Base-by-base conservation (phyloP, 2,329 filamentous ascomycete genomes). In the Pseudovirgaria hyperparasitica region DNA sequence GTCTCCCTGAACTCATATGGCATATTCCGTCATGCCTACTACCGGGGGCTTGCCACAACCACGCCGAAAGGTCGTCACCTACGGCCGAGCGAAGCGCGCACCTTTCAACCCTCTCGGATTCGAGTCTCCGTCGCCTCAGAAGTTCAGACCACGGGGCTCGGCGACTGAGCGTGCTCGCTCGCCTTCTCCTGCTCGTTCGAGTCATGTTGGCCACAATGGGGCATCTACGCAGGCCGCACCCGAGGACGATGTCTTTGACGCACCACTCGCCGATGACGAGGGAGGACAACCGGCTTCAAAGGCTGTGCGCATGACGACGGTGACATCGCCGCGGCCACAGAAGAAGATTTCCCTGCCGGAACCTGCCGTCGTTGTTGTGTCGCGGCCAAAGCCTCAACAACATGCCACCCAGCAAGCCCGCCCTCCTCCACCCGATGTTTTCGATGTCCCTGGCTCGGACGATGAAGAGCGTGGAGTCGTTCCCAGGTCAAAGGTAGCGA, bases 371-470 rank as follows among this genome's bases (percentile, higher is more conserved):
- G 8, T 16, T 7, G 20, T 8, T 9, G 9, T 13, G 12, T 10
- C 13, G 8, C 11, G 9, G 13, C 10, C 8, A 18, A 19, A 8
- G 8, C 9, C 25, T 26, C 25, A 26, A 26, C n/a, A n/a, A n/a
- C n/a, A n/a, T n/a, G n/a, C n/a, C n/a, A 19, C 15, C 22, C 17
- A 12, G 11, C 19, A 19, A 36, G 32, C 19, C 16, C 31, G 17
- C 23, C 32, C 2, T 22, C 29, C 6, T 27, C 33, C n/a, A 12
- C 25, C 22, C 14, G 44, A 49, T 24, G 38, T 55, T 11, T 64
- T 60, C 37, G 59, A 64, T 33, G 48, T 63, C 12, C 58, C 59
- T 4, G 53, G 47, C 6, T 29, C 28, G 9, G 28, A 34, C 9
- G 50, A 54, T 6, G 42, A 53, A 24, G 45, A 50, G 10, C 13